Evolutionary conservation across 2,329 filamentous ascomycete species (phyloP).

Genomic region (Diaporthe destruens): DNA sequence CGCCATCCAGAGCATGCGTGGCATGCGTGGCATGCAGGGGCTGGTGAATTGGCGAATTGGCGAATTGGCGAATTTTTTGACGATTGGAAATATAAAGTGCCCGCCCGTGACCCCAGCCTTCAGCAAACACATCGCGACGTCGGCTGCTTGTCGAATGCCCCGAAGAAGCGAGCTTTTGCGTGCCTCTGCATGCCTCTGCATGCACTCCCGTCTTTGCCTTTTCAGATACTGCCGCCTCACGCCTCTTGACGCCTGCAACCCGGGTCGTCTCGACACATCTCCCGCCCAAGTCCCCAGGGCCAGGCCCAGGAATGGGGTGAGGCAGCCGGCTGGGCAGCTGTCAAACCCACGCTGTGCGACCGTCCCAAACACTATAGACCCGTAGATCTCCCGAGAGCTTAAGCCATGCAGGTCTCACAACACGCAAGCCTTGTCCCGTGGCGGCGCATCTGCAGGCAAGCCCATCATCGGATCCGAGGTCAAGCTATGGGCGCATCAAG

Average conservation of each 20-base stretch:
- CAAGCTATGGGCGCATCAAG: background rate
- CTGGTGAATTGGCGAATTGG: background rate
- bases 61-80: background rate
- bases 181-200: background rate
- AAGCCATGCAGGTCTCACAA: constrained; percentile 19
- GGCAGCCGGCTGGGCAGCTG: background rate
- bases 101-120: background rate
- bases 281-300: background rate
- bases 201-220: background rate
- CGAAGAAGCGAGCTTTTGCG: background rate
- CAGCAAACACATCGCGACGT: background rate
- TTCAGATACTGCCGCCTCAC: background rate
- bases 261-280: background rate
- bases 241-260: background rate
- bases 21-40: background rate
- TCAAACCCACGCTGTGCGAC: constrained; percentile 1
- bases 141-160: constrained; percentile 10
- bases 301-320: background rate
- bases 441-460: background rate
- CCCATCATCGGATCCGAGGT: background rate
- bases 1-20: background rate
- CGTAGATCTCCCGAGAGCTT: constrained; percentile 18
- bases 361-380: background rate
- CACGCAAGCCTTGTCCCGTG: background rate
- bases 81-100: background rate